Base-by-base conservation (phyloP, 208 protist species). In the Wallacemonas sp. region DNA sequence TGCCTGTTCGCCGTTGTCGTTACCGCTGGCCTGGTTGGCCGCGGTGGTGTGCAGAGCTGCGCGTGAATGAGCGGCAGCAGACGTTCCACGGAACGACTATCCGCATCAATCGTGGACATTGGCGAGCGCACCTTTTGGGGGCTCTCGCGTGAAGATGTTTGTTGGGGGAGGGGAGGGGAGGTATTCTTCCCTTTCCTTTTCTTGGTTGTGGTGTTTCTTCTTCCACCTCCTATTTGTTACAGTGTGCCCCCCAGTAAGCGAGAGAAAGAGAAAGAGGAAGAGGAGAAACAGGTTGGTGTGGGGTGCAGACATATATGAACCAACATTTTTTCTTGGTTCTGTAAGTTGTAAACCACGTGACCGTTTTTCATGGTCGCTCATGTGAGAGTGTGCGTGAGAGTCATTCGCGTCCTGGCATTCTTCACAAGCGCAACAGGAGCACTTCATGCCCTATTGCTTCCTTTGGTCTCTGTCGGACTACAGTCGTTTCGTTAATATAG, bases 1-100 rank as follows among this genome's bases (percentile, higher is more conserved):
- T n/a, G n/a, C n/a, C n/a, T n/a, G n/a, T n/a, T 26, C 47, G 26
- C 23, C 26, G 16, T 9, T 32, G 47, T 26, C 47, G 47, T 11
- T 1, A 11, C 17, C 34, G 52, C 29, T 30, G 46, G 0, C 46
- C 26, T 2, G 19, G 38, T 8, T 56, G 30, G 5, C 54, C 38
- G 9, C 30, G 65, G 41, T 27, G 55, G 33, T 27, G 65, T 52
- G 12, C 66, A 74, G 30, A 89, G 77, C 58, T 84, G 77, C 0
- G 54, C 57, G n/a, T 73, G 58, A 49, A 90, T 54, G 29, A 68
- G 61, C 2, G 84, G 84, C 27, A 90, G 72, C 44, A 90, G 69
- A 26, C 72, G 39, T 34, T 83, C 80, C 17, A 85, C 58, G 26
- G 41, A 56, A 0, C 66, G 27, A 39, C 47, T 72, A 3, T n/a